These are phyloP conservation scores for Heterobasidion parviporum DNA, from an alignment of 1,284 basidiomycete species.

Conservation along the genomic window DNA sequence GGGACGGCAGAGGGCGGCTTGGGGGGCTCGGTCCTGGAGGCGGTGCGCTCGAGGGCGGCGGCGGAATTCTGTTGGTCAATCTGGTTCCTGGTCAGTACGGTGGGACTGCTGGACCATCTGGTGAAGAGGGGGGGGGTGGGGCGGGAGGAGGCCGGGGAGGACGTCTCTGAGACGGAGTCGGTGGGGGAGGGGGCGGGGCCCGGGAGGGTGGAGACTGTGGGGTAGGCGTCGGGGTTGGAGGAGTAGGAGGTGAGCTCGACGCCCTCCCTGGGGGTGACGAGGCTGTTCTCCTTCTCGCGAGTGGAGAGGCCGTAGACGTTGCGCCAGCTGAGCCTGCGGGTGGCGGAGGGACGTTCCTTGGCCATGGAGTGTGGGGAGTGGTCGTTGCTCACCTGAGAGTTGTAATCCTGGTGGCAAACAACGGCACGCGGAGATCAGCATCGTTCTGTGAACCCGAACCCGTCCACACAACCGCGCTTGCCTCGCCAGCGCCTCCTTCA, in stretches of 20 bases:
- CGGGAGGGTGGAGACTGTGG: neutral
- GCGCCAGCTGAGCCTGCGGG: conserved; percentile 22
- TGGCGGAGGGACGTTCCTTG: conserved; percentile 14
- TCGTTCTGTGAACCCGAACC: neutral
- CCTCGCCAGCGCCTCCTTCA: neutral
- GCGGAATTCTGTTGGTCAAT: conserved; percentile 32
- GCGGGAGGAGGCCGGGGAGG: conserved; percentile 20
- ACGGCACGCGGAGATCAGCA: neutral
- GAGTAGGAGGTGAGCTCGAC: conserved; percentile 20
- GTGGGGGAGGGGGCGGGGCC: conserved; percentile 17
- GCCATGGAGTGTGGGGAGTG: conserved; percentile 14
- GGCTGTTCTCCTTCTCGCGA: conserved; percentile 6
- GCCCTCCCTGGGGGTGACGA: conserved; percentile 26
- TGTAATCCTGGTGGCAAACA: neutral
- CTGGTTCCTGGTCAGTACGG: conserved; percentile 29
- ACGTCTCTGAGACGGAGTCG: conserved; percentile 21
- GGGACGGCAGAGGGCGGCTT: conserved; percentile 15
- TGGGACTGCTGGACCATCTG: conserved; percentile 19
- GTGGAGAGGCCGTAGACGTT: conserved; percentile 18
- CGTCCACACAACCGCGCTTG: neutral
- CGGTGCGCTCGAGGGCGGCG: conserved; percentile 44
- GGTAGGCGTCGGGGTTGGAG: conserved; percentile 11
- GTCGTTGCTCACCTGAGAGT: neutral
- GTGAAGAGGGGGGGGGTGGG: conserved; percentile 21
- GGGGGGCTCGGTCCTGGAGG: conserved; percentile 20